phyloP scores from a whole-genome alignment of 2,329 filamentous ascomycete species.

The Paraconiothyrium brasiliense region DNA sequence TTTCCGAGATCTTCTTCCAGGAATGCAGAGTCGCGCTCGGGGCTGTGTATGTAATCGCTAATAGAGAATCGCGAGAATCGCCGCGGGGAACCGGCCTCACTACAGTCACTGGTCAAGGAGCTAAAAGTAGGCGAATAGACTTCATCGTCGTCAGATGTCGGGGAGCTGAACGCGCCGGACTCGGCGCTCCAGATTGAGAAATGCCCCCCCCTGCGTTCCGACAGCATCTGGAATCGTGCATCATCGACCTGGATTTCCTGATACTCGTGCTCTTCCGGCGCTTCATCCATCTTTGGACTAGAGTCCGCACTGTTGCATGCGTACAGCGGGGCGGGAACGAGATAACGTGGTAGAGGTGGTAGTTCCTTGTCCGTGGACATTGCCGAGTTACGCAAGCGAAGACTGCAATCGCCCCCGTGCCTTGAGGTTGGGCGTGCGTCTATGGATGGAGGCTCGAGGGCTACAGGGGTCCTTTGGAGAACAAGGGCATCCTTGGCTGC shows the following conservation, averaged over 20 bases:
- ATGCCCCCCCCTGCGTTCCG: conserved; percentile 41
- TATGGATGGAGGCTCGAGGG: conserved; percentile 25
- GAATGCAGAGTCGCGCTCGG: conserved; percentile 8
- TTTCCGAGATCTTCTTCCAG: conserved; percentile 21
- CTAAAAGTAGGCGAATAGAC: conserved; percentile 45
- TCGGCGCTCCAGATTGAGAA: conserved; percentile 47
- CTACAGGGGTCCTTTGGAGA: conserved; percentile 29
- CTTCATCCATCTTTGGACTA: conserved; percentile 21
- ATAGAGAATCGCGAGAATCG: conserved; percentile 33
- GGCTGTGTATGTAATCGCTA: conserved; percentile 16
- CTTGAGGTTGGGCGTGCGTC: conserved; percentile 42
- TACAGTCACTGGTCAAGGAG: conserved; percentile 42
- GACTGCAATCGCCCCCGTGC: conserved; percentile 29
- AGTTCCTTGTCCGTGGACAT: conserved; percentile 45
- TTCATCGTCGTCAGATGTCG: conserved; percentile 37
- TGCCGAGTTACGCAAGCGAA: conserved; percentile 26
- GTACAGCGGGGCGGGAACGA: conserved; percentile 42
- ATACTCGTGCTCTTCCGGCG: conserved; percentile 13
- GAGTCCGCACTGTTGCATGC: conserved; percentile 27
- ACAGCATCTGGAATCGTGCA: conserved; percentile 23
- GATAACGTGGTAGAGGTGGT: conserved; percentile 41
- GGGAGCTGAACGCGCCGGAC: conserved; percentile 35
- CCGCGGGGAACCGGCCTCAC: conserved; percentile 34
- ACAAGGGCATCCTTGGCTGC: conserved; percentile 31
- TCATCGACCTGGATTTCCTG: conserved; percentile 24